phyloP scores from a whole-genome alignment of 2,329 filamentous ascomycete genomes.

The Zymoseptoria pseudotritici region DNA sequence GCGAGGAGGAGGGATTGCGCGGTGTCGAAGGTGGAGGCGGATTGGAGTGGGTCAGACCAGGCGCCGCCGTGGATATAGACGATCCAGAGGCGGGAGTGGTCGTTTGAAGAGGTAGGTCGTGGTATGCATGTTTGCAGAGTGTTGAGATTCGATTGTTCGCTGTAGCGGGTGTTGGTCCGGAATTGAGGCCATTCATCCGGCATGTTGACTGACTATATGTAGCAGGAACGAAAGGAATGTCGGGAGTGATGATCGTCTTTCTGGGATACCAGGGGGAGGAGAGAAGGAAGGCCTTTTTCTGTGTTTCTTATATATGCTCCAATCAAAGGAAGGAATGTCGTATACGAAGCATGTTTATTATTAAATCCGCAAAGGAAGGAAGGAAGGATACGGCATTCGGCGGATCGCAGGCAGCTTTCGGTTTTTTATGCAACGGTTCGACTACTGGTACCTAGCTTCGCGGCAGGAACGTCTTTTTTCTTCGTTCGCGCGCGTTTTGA shows the following conservation, averaged over 20 bases:
- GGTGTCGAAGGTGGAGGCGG: constrained; percentile 29
- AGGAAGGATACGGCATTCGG: not conserved
- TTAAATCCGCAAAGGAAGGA: not conserved
- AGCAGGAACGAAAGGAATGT: too few relatives aligned
- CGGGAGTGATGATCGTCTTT: too few relatives aligned
- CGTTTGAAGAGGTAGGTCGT: constrained; percentile 19
- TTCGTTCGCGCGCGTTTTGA: too few relatives aligned
- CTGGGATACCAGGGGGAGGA: too few relatives aligned
- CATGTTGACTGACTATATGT: constrained; percentile 8
- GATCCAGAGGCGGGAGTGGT: constrained; percentile 21
- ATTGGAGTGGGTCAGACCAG: constrained; percentile 42
- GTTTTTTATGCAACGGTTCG: not conserved
- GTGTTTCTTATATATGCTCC: not conserved
- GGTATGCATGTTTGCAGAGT: constrained; percentile 39
- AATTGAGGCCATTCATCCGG: constrained; percentile 21
- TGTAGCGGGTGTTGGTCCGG: constrained; percentile 24
- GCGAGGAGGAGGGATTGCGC: constrained; percentile 32
- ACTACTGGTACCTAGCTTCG: not conserved
- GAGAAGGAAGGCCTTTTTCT: not conserved
- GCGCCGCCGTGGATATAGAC: constrained; percentile 45
- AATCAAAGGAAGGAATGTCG: not conserved
- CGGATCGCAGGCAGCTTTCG: not conserved
- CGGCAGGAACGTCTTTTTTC: not conserved
- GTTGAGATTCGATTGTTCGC: constrained; percentile 29
- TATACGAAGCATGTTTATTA: not conserved